phyloP scores from a whole-genome alignment of 371 early-diverging fungal genomes.

The Mucor saturninus region DNA sequence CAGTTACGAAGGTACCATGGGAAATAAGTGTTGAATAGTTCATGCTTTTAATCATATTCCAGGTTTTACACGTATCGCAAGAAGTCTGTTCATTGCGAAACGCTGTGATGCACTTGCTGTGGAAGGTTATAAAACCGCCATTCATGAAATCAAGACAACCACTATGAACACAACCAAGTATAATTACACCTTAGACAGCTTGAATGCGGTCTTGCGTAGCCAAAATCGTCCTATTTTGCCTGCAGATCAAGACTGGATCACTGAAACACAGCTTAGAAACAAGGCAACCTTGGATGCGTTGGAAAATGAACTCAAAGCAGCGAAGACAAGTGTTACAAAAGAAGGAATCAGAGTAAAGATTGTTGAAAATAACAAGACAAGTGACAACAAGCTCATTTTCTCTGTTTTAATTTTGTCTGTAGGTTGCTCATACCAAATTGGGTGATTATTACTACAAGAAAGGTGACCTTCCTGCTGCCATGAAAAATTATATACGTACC shows the following conservation, averaged over 20 bases:
- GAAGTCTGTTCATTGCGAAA: constrained; percentile 78
- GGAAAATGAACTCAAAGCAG: constrained; percentile 75
- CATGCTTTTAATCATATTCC: background rate
- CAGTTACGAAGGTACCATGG: constrained; percentile 64
- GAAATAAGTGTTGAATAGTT: background rate
- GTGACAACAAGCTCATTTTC: too few relatives aligned
- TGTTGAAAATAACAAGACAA: too few relatives aligned
- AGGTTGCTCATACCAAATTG: constrained; percentile 77
- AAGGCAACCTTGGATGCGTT: constrained; percentile 63
- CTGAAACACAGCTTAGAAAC: constrained; percentile 47
- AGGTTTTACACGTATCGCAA: constrained; percentile 74
- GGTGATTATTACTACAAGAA: constrained; percentile 76
- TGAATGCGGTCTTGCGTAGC: constrained; percentile 58
- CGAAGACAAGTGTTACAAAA: constrained; percentile 74
- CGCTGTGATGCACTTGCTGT: constrained; percentile 71
- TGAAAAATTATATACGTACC: constrained; percentile 72
- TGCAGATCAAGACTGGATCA: constrained; percentile 62
- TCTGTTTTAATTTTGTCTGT: background rate
- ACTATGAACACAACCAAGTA: constrained; percentile 64
- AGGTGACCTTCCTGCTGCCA: constrained; percentile 72
- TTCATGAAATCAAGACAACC: constrained; percentile 57
- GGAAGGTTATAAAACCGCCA: constrained; percentile 69
- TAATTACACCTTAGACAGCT: constrained; percentile 40
- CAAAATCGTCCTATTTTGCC: constrained; percentile 16
- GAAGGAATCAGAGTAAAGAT: constrained; percentile 78